phyloP scores from a whole-genome alignment of 345 rosid species.

The Hibiscus syriacus region DNA sequence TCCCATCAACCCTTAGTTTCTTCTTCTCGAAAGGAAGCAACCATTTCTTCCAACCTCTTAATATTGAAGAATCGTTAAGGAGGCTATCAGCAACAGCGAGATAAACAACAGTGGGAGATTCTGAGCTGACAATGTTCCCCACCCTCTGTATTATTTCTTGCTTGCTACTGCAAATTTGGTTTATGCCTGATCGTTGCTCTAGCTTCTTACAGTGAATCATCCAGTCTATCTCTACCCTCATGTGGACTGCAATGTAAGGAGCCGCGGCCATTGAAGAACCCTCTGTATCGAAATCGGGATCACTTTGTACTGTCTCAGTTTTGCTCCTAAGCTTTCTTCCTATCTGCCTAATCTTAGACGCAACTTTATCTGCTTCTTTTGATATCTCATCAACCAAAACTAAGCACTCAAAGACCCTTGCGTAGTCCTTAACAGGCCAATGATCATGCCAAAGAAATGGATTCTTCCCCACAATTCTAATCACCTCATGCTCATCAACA shows the following conservation, averaged over 20 bases:
- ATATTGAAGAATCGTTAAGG: conserved; percentile 64
- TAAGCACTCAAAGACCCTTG: conserved; percentile 79
- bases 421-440: conserved; percentile 90
- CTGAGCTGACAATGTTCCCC: conserved; percentile 44
- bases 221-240: conserved; percentile 99
- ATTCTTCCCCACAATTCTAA: conserved; percentile 67
- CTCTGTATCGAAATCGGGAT: neutral
- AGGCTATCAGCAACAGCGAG: conserved; percentile 86
- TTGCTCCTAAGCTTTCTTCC: conserved; percentile 32
- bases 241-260: conserved; percentile 79
- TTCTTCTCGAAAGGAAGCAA: conserved; percentile 77
- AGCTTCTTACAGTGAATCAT: conserved; percentile 94
- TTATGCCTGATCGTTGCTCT: conserved; percentile 53
- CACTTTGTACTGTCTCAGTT: conserved; percentile 8
- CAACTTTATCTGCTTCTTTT: conserved; percentile 71
- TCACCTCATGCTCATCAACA: conserved; percentile 52
- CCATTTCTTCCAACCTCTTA: conserved; percentile 74
- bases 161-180: conserved; percentile 84
- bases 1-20: conserved; percentile 58
- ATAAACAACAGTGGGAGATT: conserved; percentile 56
- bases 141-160: conserved; percentile 70
- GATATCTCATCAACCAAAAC: conserved; percentile 65
- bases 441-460: conserved; percentile 98
- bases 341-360: conserved; percentile 53
- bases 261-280: neutral